These are phyloP conservation scores for Penicillium flavigenum DNA, from an alignment of 495 filamentous ascomycete species.

Conservation along the genomic window DNA sequence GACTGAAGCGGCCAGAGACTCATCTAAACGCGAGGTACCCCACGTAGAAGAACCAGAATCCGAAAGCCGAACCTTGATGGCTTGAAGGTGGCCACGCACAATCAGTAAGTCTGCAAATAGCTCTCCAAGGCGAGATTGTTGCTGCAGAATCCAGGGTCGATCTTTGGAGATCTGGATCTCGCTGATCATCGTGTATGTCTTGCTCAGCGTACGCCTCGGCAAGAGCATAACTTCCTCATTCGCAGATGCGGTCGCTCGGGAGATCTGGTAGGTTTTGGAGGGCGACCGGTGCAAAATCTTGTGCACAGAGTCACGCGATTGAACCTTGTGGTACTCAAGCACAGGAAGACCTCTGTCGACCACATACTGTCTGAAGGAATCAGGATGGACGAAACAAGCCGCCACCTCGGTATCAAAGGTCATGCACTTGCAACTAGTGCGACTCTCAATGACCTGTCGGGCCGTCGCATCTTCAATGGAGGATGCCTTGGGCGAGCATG, in stretches of 20 bases:
- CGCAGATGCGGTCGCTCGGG: constrained; percentile 54
- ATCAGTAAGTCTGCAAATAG: constrained; percentile 70
- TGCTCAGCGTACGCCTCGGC: constrained; percentile 51
- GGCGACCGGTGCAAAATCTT: constrained; percentile 54
- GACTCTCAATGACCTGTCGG: constrained; percentile 57
- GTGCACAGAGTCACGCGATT: constrained; percentile 54
- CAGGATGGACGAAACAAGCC: constrained; percentile 54
- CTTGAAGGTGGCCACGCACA: constrained; percentile 56
- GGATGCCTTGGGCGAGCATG: constrained; percentile 60
- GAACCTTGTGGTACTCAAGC: constrained; percentile 59
- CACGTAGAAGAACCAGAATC: constrained; percentile 44
- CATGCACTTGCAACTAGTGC: constrained; percentile 60
- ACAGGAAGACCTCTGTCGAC: constrained; percentile 51
- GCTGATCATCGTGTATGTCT: constrained; percentile 56
- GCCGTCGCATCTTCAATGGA: constrained; percentile 64
- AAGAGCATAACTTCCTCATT: constrained; percentile 51
- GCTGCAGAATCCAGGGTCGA: constrained; percentile 66
- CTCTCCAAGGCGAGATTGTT: constrained; percentile 61
- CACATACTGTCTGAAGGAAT: constrained; percentile 58
- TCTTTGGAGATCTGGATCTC: constrained; percentile 54
- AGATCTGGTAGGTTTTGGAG: constrained; percentile 59
- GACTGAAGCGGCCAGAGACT: constrained; percentile 56
- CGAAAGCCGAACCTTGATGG: constrained; percentile 61
- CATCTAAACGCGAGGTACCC: constrained; percentile 51
- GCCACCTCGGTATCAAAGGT: constrained; percentile 53